Conservation (phyloP, 148 eudicot species). For the Rhododendron mucronatum region DNA sequence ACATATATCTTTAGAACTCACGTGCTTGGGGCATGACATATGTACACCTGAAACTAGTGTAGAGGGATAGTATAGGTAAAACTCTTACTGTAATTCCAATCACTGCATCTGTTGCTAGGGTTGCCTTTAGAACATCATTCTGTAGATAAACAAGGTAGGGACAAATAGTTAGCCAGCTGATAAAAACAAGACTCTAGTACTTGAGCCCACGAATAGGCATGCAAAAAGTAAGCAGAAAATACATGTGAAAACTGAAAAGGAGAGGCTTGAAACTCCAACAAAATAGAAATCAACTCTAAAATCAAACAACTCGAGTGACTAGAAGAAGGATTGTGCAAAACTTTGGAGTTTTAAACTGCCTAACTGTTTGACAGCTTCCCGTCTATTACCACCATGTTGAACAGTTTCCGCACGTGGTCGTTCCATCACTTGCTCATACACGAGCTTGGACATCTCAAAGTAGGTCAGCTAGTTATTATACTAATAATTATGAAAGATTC, state of each 20-base stretch:
- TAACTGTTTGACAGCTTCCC: neutral
- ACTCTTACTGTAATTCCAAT: slow-evolving; percentile 74
- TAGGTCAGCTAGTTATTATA: neutral
- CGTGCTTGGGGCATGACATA: neutral
- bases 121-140: slow-evolving; percentile 88
- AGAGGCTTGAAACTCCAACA: neutral
- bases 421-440: neutral
- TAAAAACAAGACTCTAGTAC: neutral
- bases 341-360: neutral
- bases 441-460: neutral
- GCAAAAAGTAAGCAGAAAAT: slow-evolving; percentile 1
- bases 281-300: neutral
- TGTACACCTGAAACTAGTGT: neutral
- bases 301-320: neutral
- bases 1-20: neutral
- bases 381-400: neutral
- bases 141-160: slow-evolving; percentile 27
- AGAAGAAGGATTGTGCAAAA: neutral
- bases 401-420: neutral
- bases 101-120: slow-evolving; percentile 94
- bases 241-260: neutral
- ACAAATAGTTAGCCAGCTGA: slow-evolving; percentile 1
- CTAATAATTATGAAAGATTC: neutral
- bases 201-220: neutral
- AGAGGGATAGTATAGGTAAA: neutral